Percentiles rank a stretch among this genome's conserved stretches.
These are phyloP conservation scores for Carallia pectinifolia DNA, from an alignment of 345 rosid species.

Conservation along the genomic window DNA sequence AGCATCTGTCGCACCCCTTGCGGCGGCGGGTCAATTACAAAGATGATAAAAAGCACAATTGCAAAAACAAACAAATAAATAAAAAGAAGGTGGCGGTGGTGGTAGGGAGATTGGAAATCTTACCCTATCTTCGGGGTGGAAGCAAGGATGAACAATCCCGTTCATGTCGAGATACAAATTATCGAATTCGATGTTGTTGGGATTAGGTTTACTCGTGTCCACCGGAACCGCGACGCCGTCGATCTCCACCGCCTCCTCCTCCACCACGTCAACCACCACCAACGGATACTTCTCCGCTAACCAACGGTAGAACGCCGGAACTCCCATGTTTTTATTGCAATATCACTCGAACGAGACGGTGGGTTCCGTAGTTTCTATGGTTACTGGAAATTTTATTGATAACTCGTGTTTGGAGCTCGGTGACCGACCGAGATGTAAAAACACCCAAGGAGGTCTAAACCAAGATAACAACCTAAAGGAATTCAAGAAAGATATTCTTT, in stretches of 20 bases:
- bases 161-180: conserved; percentile 98
- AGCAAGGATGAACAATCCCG: conserved; percentile 96
- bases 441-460: too few relatives aligned
- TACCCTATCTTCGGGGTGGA: conserved; percentile 94
- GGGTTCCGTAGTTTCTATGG: too few relatives aligned
- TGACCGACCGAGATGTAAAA: too few relatives aligned
- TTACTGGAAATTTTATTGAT: too few relatives aligned
- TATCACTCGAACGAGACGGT: too few relatives aligned
- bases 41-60: neutral
- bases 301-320: conserved; percentile 93
- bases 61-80: neutral
- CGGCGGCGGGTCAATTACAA: too few relatives aligned
- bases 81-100: neutral
- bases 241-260: conserved; percentile 70
- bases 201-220: conserved; percentile 77
- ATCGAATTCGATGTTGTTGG: conserved; percentile 78
- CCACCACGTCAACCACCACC: conserved; percentile 67
- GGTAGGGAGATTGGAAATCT: neutral
- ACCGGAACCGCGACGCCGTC: conserved; percentile 69
- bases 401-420: too few relatives aligned
- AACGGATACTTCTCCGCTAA: conserved; percentile 84
- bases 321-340: conserved; percentile 57
- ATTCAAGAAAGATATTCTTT: too few relatives aligned
- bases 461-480: too few relatives aligned
- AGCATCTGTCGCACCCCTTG: too few relatives aligned